Percentiles rank a stretch among this genome's conserved stretches.
Conservation (phyloP, 345 rosid species). For the Rhodamnia argentea region DNA sequence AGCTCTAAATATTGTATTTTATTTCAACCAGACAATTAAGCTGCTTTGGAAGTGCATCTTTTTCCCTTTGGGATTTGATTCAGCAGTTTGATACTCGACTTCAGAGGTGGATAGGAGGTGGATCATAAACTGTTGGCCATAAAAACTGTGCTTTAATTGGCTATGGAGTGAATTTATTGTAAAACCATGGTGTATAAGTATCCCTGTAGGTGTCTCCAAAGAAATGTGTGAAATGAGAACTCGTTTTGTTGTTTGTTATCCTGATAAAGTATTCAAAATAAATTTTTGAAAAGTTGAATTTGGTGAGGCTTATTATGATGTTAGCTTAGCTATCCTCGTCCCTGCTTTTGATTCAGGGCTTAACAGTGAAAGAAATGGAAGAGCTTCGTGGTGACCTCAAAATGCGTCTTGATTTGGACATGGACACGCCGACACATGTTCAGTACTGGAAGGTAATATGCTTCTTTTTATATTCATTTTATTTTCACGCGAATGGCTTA, state of each 20-base stretch:
- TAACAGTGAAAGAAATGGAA: conserved; percentile 86
- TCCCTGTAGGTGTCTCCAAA: not conserved
- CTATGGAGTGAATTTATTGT: not conserved
- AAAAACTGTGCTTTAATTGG: not conserved
- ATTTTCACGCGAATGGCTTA: not conserved
- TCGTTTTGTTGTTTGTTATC: not conserved
- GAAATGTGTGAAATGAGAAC: not conserved
- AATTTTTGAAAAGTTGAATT: not conserved
- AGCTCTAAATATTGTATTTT: not conserved
- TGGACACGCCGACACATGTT: conserved; percentile 54
- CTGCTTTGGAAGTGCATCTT: not conserved
- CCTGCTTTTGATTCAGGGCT: conserved; percentile 42
- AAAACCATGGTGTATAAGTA: not conserved
- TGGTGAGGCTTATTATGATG: not conserved
- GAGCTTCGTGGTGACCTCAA: conserved; percentile 91
- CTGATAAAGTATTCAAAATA: not conserved
- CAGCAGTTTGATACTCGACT: not conserved
- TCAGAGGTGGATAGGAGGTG: not conserved
- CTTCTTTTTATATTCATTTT: no score
- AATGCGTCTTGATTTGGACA: conserved; percentile 88
- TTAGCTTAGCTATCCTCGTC: not conserved
- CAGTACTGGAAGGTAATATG: conserved; percentile 82
- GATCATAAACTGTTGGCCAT: not conserved
- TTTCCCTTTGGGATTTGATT: not conserved
- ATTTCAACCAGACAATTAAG: not conserved